These are phyloP conservation scores for Bassia scoparia DNA, from an alignment of 148 eudicot species.

Conservation along the genomic window DNA sequence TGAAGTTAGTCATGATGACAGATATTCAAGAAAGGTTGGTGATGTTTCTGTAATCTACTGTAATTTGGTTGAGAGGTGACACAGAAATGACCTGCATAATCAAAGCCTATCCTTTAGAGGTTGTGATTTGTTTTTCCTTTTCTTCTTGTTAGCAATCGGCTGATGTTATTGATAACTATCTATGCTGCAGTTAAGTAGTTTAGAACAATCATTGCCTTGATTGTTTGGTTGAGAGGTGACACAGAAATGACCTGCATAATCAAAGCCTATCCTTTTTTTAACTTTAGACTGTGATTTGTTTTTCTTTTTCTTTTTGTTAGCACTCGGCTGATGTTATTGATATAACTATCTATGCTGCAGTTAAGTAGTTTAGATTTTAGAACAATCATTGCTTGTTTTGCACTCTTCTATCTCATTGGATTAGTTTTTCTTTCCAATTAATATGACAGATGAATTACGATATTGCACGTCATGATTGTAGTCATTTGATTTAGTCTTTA, in stretches of 20 bases:
- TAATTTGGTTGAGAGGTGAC: background rate
- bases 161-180: background rate
- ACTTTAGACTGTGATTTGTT: background rate
- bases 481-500: conserved; percentile 5
- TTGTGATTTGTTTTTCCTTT: background rate
- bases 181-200: background rate
- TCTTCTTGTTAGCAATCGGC: background rate
- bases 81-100: background rate
- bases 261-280: background rate
- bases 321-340: too few relatives aligned
- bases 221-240: background rate
- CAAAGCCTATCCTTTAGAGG: background rate
- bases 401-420: background rate
- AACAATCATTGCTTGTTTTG: background rate
- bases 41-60: background rate
- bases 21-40: conserved; percentile 45
- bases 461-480: background rate
- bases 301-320: background rate
- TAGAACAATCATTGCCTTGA: background rate
- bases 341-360: background rate
- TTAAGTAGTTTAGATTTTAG: background rate
- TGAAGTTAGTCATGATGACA: conserved; percentile 49
- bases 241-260: background rate
- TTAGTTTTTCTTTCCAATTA: background rate
- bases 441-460: too few relatives aligned